Base-by-base conservation (phyloP, 257 asterid genomes). In the Thymus quinquecostatus region DNA sequence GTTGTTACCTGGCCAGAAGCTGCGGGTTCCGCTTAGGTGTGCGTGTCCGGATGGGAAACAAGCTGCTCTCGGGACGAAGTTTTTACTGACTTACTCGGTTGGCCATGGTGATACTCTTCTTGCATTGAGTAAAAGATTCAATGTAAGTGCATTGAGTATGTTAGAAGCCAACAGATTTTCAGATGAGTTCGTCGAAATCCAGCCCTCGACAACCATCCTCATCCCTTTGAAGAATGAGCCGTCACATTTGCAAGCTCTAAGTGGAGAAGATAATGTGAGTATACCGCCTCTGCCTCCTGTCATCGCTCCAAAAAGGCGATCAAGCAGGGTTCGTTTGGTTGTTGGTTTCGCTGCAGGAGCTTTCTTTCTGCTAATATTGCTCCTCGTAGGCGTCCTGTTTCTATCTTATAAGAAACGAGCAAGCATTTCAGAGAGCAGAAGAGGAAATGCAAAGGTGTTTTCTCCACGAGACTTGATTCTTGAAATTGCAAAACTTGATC, bases 21-120 rank as follows among this genome's bases (percentile, higher is more conserved):
- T 87, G 63, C 79, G 56, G 44, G 78, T 87, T 48, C 89, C 89
- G 1, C 91, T 87, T 1, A 78, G 86, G 33, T 85, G 89, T 53
- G 87, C 91, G 13, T 87, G 91, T 71, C 89, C 89, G 8, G 80
- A 83, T 0, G 63, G 44, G 28, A 65, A 66, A 36, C 91, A 87
- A 77, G 72, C 43, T 33, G 71, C 41, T 34, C 48, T 51, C 0
- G 89, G 87, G 34, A 43, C 69, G 1, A 74, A 66, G 68, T 75
- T 81, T 64, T 71, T 86, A 77, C 68, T 82, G 40, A 88, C 89
- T 38, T 86, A 84, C 80, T 50, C 85, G 10, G 64, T 84, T 47
- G 77, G 66, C 44, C 12, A 41, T 10, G 82, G 75, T 0, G 92
- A 86, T 58, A 75, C 76, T 55, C 73, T 84, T 60, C 44, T 48